Evolutionary conservation across 2,329 filamentous ascomycete species (phyloP).

Genomic region (Cercospora sesami): DNA sequence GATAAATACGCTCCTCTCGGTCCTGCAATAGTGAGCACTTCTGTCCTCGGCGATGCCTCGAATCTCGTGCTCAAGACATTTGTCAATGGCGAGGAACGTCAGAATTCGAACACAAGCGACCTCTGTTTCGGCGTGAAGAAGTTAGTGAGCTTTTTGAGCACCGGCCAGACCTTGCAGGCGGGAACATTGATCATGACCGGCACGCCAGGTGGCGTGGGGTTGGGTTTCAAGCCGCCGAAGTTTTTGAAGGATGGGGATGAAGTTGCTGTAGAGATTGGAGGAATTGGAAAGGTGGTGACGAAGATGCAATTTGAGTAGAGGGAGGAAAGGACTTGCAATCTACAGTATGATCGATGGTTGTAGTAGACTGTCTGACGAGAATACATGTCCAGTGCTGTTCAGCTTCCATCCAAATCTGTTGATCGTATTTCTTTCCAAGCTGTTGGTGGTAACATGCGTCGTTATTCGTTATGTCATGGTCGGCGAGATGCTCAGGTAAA

Average conservation of each 20-base stretch:
- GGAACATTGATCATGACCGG: conserved; percentile 55
- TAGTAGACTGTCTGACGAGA: neutral
- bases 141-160: conserved; percentile 38
- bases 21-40: conserved; percentile 49
- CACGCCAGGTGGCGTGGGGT: conserved; percentile 45
- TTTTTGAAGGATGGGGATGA: conserved; percentile 40
- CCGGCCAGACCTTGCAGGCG: conserved; percentile 47
- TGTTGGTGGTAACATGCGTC: neutral
- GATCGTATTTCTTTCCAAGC: neutral
- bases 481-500: conserved; percentile 21
- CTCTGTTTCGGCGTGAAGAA: conserved; percentile 49
- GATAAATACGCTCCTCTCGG: conserved; percentile 59
- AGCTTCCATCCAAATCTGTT: neutral
- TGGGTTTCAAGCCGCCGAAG: conserved; percentile 37
- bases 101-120: conserved; percentile 44
- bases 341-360: neutral
- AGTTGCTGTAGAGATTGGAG: conserved; percentile 39
- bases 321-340: neutral
- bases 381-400: neutral
- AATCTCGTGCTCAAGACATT: conserved; percentile 48
- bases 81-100: conserved; percentile 53
- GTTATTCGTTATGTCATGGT: neutral
- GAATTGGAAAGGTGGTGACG: conserved; percentile 38
- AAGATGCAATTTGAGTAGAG: conserved; percentile 38
- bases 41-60: conserved; percentile 48